Percentiles rank a stretch among this genome's conserved stretches.
Evolutionary conservation across 495 filamentous ascomycete genomes (phyloP).

Genomic region (Parathielavia appendiculata): DNA sequence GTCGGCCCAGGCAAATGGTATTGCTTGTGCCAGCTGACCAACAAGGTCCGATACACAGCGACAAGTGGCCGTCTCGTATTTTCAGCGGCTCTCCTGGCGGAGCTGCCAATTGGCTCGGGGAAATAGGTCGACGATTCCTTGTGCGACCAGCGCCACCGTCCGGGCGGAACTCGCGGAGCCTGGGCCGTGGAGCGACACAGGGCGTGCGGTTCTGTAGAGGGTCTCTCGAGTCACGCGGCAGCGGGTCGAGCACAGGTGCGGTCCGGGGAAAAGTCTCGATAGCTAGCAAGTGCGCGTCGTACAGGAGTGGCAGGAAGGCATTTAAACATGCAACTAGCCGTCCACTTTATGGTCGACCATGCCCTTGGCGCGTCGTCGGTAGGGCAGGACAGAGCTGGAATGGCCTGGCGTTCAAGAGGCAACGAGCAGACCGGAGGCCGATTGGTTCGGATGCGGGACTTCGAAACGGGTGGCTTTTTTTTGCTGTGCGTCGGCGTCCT

Average conservation of each 20-base stretch:
- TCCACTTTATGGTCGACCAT: constrained; percentile 27
- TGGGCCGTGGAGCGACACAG: constrained; percentile 28
- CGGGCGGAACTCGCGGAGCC: constrained; percentile 34
- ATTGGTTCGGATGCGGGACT: constrained; percentile 23
- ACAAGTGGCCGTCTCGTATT: constrained; percentile 34
- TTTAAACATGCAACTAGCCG: constrained; percentile 35
- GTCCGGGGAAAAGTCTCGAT: constrained; percentile 18
- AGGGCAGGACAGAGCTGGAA: constrained; percentile 5
- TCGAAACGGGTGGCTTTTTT: constrained; percentile 11
- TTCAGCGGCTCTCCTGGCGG: constrained; percentile 17
- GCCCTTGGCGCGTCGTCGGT: constrained; percentile 28
- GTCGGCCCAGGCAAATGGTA: constrained; percentile 13
- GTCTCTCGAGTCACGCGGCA: constrained; percentile 38
- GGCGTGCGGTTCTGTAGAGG: constrained; percentile 23
- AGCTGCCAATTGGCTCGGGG: constrained; percentile 42
- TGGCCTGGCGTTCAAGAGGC: not conserved
- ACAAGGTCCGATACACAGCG: constrained; percentile 34
- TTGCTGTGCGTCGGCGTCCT: constrained; percentile 3
- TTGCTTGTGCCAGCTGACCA: constrained; percentile 26
- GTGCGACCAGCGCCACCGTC: constrained; percentile 40
- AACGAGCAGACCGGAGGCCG: not conserved
- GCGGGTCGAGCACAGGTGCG: constrained; percentile 41
- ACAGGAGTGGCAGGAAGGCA: constrained; percentile 30
- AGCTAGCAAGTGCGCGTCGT: constrained; percentile 23
- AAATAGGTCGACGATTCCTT: constrained; percentile 40